Evolutionary conservation across 2,329 filamentous ascomycete genomes (phyloP).

Genomic region (Cladosporium sp.): DNA sequence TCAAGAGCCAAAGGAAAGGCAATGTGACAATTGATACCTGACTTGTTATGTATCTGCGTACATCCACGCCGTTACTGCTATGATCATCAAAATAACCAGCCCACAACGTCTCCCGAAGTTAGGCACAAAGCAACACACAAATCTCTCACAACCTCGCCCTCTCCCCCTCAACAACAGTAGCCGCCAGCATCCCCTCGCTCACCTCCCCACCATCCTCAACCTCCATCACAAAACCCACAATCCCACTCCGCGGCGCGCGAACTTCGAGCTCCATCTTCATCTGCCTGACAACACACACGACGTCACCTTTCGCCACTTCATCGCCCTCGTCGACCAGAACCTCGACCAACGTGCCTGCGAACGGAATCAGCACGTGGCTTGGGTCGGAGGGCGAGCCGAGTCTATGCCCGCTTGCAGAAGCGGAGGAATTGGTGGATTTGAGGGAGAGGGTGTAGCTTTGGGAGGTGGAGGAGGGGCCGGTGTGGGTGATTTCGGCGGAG

Average conservation of each 20-base stretch:
- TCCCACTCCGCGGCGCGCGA: conserved; percentile 49
- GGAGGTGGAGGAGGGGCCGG: conserved; percentile 38
- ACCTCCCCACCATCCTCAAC: conserved; percentile 58
- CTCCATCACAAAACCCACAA: conserved; percentile 54
- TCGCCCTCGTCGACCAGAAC: conserved; percentile 57
- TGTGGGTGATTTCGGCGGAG: conserved; percentile 54
- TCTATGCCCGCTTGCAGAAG: conserved; percentile 43
- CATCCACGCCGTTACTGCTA: too few species aligned
- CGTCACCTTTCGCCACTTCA: conserved; percentile 50
- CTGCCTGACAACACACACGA: conserved; percentile 61
- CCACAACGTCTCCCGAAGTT: too few species aligned
- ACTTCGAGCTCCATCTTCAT: conserved; percentile 73
- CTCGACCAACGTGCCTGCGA: conserved; percentile 62
- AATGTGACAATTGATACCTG: too few species aligned
- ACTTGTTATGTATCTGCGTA: too few species aligned
- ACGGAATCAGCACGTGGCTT: conserved; percentile 56
- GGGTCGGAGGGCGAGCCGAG: conserved; percentile 53
- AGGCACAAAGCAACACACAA: neutral
- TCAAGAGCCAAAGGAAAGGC: too few species aligned
- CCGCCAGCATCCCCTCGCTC: conserved; percentile 55
- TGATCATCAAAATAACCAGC: too few species aligned
- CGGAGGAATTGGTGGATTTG: conserved; percentile 45
- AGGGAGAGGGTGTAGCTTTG: conserved; percentile 45
- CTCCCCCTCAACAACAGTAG: conserved; percentile 45
- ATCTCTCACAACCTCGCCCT: neutral